Evolutionary conservation across 139 green algal genomes (phyloP), one percentile per base, ranked within the genome.

Genomic region (Chlorella sp.): DNA sequence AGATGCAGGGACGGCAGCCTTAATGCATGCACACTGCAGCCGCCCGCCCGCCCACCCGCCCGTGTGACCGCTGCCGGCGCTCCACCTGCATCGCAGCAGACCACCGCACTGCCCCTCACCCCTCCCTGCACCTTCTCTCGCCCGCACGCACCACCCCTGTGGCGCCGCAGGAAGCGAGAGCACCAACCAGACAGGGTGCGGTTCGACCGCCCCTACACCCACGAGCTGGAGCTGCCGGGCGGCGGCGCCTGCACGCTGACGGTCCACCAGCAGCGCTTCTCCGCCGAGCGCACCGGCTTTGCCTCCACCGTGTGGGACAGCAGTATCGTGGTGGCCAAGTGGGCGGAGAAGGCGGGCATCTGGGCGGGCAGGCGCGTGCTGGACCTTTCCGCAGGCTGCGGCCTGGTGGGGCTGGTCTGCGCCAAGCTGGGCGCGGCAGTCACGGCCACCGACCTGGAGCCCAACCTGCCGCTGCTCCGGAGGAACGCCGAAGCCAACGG

Each of bases 231-330:
- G 12, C 11, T 58, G 9, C 65, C 60, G 46, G 40, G 45, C 35
- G 42, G 35, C 8, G 38, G 29, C 0, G 68, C 62, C 2, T 17
- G 25, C 5, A 74, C 53, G 38, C 77, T 94, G 38, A 85, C 36
- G 12, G 79, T 94, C 41, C 70, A 87, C 53, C 89, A 94, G 80
- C 63, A 77, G 3, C 68, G 63, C 25, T 90, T 91, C 69, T 50
- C 74, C 31, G 60, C 71, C 27, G 65, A 89, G 33, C n/a, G n/a
- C n/a, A n/a, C n/a, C n/a, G 87, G 87, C 2, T 94, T 94, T 77
- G 89, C 89, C 3, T 87, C 78, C 51, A 94, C 88, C 79, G 87
- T 94, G 8, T 94, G 89, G 89, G 89, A 94, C 79, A 87, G 74
- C 36, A 76, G 48, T 72, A 94, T 93, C 40, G 89, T 94, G 17